Percentiles rank a stretch among this genome's conserved stretches.
Conservation (phyloP, 2,329 filamentous ascomycete species). For the Neopestalotiopsis sp. region DNA sequence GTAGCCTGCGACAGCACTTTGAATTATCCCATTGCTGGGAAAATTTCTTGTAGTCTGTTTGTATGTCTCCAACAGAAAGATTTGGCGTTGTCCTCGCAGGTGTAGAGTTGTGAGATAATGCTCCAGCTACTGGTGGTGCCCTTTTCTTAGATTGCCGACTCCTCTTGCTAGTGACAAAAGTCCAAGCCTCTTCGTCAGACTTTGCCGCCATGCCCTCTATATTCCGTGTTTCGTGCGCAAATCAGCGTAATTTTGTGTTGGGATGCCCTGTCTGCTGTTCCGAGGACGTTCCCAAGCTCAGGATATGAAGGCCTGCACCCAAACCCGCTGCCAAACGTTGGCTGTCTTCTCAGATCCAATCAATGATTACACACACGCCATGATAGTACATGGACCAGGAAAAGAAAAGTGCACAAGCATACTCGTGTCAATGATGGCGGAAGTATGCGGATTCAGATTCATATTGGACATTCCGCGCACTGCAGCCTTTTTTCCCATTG, state of each 20-base stretch:
- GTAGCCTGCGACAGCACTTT: slow-evolving; percentile 38
- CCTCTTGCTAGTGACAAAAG: slow-evolving; percentile 15
- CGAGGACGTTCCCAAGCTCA: no score
- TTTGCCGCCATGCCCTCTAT: neutral
- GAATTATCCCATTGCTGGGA: slow-evolving; percentile 33
- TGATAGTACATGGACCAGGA: no score
- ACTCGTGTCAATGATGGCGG: no score
- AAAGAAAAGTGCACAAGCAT: no score
- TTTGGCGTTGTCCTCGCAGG: slow-evolving; percentile 19
- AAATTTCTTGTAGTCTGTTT: slow-evolving; percentile 30
- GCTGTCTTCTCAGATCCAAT: no score
- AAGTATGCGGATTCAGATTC: no score
- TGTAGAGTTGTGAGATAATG: neutral
- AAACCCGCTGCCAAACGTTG: no score
- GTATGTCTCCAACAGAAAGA: slow-evolving; percentile 31
- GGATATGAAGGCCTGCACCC: no score
- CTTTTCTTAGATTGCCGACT: slow-evolving; percentile 5
- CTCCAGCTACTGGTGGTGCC: slow-evolving; percentile 17
- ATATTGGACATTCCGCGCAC: neutral
- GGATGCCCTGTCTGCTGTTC: neutral
- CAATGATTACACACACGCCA: no score
- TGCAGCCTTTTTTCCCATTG: neutral
- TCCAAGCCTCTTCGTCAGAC: slow-evolving; percentile 13
- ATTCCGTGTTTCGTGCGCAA: neutral
- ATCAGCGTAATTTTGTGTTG: neutral